Evolutionary conservation across 2,329 filamentous ascomycete species (phyloP).

Genomic region (Chrysosporium queenslandicum): DNA sequence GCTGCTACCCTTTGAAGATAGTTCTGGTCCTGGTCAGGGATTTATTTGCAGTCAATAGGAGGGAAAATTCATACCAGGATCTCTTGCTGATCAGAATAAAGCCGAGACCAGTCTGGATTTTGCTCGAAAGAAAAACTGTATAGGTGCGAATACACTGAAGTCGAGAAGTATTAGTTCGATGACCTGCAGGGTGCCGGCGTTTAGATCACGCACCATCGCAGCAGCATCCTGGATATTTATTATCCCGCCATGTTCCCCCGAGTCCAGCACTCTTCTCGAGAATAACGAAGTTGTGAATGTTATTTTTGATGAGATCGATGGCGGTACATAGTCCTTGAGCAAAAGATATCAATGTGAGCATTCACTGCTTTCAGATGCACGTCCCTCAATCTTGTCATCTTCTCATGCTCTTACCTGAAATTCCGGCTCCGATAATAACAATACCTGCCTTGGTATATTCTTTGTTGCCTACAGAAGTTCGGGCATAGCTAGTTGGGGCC

Average conservation of each 20-base stretch:
- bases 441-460: slow-evolving; percentile 45
- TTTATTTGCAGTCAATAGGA: not conserved
- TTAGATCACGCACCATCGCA: slow-evolving; percentile 37
- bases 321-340: slow-evolving; percentile 44
- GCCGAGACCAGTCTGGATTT: slow-evolving; percentile 48
- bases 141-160: slow-evolving; percentile 43
- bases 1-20: slow-evolving; percentile 47
- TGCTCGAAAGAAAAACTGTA: slow-evolving; percentile 54
- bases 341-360: not conserved
- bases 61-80: slow-evolving; percentile 36
- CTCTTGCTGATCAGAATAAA: slow-evolving; percentile 52
- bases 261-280: slow-evolving; percentile 47
- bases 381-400: too few species aligned
- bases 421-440: slow-evolving; percentile 48
- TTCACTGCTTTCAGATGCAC: too few species aligned
- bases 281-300: slow-evolving; percentile 44
- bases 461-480: slow-evolving; percentile 33
- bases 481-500: not conserved
- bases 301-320: slow-evolving; percentile 48
- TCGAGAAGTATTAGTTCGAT: slow-evolving; percentile 19
- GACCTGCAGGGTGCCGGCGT: not conserved
- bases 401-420: slow-evolving; percentile 35
- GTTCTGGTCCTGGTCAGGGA: slow-evolving; percentile 22
- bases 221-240: slow-evolving; percentile 48
- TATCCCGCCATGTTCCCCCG: slow-evolving; percentile 48